Conservation (phyloP, 2,329 filamentous ascomycete species). For the Emergomyces africanus region DNA sequence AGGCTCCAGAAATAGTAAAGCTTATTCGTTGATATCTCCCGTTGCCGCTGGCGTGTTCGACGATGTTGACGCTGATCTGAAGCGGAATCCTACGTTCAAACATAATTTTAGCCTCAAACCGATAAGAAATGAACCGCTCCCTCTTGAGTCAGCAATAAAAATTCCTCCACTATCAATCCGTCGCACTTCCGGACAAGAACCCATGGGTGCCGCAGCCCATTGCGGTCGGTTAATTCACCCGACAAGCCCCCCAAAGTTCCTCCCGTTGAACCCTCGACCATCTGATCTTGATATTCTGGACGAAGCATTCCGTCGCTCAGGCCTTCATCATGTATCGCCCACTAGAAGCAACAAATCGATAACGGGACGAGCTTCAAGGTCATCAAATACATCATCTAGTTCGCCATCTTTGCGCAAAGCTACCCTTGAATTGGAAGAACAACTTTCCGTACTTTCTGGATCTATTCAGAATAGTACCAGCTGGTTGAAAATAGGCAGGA, state of each 20-base stretch:
- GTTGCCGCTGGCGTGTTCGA: conserved; percentile 22
- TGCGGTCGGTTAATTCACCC: conserved; percentile 1
- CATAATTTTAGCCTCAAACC: conserved; percentile 16
- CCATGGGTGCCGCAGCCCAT: neutral
- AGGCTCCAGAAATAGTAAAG: neutral
- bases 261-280: conserved; percentile 12
- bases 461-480: neutral
- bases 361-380: neutral
- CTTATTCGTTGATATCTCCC: conserved; percentile 16
- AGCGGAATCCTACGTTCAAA: conserved; percentile 10
- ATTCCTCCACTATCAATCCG: conserved; percentile 19
- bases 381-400: neutral
- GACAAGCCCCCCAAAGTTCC: neutral
- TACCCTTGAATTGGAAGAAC: conserved; percentile 24
- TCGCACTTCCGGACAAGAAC: conserved; percentile 9
- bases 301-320: conserved; percentile 14
- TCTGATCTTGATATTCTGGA: conserved; percentile 16
- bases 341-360: neutral
- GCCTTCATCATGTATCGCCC: neutral
- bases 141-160: conserved; percentile 22
- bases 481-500: neutral
- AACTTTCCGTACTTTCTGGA: conserved; percentile 17
- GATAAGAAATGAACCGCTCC: conserved; percentile 29
- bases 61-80: conserved; percentile 11
- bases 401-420: conserved; percentile 17